Base-by-base conservation (phyloP, 1,284 basidiomycete species). In the Ustilago lituana region DNA sequence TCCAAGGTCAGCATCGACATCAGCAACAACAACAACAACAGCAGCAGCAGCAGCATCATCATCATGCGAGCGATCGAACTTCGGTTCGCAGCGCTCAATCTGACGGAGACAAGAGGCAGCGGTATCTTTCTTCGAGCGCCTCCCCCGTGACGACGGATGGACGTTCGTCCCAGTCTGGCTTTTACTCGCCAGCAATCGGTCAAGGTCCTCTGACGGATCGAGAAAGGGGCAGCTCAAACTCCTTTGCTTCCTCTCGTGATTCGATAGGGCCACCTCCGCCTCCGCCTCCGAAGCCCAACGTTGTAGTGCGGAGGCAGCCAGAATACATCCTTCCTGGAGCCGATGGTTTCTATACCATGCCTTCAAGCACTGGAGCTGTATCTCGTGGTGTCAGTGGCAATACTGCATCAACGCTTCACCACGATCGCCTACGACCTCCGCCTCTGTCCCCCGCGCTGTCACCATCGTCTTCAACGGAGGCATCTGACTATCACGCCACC, bases 321-420 rank as follows among this genome's bases (percentile, higher is more conserved):
- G 72, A 74, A 7, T 74, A 64, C 66, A 75, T 75, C 14, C 38
- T 67, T 3, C 73, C 73, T 0, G 67, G 63, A 12, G 62, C 66
- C 12, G 68, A 75, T 43, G 73, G 73, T 14, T 75, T 75, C 48
- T 75, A 71, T 56, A 58, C 61, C 0, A 52, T 61, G 45, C 70
- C 65, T 8, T 32, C 53, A 4, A 43, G 2, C 17, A 37, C 12
- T 10, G 58, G 27, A 27, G 10, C 51, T 37, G 26, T 47, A 12
- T 22, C 14, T 1, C 36, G 62, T 1, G 31, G 27, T 14, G 19
- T 20, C 4, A 39, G 24, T 6, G 43, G 20, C 12, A 29, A 26
- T 15, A 36, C 26, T 17, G 24, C 20, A 12, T n/a, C 35, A 7
- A 19, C 17, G n/a, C 20, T 40, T 19, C 36, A 35, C 19, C 37